Evolutionary conservation across 495 filamentous ascomycete genomes (phyloP).

Genomic region (Lophiotrema nucula): DNA sequence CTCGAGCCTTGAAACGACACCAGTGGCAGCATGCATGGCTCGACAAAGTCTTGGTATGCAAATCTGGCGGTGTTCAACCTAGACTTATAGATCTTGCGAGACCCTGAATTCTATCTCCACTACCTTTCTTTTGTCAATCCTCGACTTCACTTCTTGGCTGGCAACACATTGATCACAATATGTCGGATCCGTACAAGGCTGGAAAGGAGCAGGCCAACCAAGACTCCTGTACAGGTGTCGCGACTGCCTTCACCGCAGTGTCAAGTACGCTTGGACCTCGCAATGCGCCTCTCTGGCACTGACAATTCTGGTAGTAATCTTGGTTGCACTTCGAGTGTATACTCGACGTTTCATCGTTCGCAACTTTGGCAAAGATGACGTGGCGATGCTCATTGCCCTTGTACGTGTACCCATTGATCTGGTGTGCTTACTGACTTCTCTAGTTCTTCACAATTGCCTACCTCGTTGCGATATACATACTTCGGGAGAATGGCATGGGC

Average conservation of each 20-base stretch:
- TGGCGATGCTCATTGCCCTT: conserved; percentile 19
- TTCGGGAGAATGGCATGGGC: conserved; percentile 28
- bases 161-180: no score
- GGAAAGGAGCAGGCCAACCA: conserved; percentile 14
- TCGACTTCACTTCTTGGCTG: no score
- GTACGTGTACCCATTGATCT: neutral
- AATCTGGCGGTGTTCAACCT: no score
- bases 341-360: conserved; percentile 11
- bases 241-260: conserved; percentile 21
- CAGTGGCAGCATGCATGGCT: neutral
- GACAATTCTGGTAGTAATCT: conserved; percentile 9
- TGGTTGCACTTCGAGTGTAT: conserved; percentile 12
- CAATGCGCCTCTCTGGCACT: neutral
- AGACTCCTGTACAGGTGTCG: conserved; percentile 15
- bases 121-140: no score
- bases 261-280: conserved; percentile 10
- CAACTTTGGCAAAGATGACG: conserved; percentile 24
- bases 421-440: neutral
- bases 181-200: neutral
- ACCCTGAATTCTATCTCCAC: no score
- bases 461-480: conserved; percentile 20
- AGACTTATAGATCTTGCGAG: no score
- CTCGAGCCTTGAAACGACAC: neutral
- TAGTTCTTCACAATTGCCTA: conserved; percentile 29
- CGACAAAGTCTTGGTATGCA: neutral